Conservation (phyloP, 768 basidiomycete genomes). For the Boletus tomentosulus region DNA sequence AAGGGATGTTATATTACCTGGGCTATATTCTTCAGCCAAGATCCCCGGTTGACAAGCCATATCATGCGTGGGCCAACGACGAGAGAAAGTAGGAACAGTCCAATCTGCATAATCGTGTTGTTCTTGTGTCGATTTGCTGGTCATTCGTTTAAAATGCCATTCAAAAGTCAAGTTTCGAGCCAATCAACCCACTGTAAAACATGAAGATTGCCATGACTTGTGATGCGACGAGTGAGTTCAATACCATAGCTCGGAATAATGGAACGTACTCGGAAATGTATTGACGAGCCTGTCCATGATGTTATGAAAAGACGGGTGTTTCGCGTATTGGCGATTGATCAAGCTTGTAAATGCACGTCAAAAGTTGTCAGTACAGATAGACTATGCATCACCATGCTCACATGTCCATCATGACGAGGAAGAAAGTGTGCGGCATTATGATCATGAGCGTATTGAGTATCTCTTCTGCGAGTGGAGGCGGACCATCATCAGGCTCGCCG, state of each 20-base stretch:
- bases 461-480: constrained; percentile 54
- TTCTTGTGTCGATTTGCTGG: constrained; percentile 62
- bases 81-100: constrained; percentile 56
- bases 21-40: constrained; percentile 67
- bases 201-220: constrained; percentile 72
- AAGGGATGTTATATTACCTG: constrained; percentile 46
- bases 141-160: constrained; percentile 2
- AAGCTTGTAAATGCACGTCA: constrained; percentile 41
- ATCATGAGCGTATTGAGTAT: constrained; percentile 61
- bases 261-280: constrained; percentile 66
- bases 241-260: background rate
- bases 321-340: constrained; percentile 75
- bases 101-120: constrained; percentile 46
- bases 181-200: constrained; percentile 25
- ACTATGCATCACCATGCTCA: constrained; percentile 35
- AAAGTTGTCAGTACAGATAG: background rate
- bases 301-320: constrained; percentile 45
- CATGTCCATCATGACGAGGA: constrained; percentile 84
- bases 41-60: constrained; percentile 64
- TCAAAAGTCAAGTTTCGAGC: background rate
- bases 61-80: constrained; percentile 62
- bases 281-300: constrained; percentile 56
- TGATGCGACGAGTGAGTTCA: constrained; percentile 1
- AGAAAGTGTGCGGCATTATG: constrained; percentile 70
- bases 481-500: constrained; percentile 27